Evolutionary conservation across 192 early-diverging fungal species (phyloP).

Genomic region (Umbelopsis ramanniana): DNA sequence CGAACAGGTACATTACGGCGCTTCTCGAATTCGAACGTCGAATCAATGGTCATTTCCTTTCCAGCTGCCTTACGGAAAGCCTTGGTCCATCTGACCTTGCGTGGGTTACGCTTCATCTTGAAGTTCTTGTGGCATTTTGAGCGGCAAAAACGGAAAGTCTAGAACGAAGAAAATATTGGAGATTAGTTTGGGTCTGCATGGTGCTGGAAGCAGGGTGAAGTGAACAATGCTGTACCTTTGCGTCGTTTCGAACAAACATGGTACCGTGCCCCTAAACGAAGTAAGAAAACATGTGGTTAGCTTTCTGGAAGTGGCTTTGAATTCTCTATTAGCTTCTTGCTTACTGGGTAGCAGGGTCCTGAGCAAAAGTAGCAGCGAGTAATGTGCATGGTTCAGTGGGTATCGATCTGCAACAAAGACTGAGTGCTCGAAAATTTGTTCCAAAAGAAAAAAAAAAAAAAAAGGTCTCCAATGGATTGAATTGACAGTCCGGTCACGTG

Average conservation of each 20-base stretch:
- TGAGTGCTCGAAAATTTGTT: not conserved
- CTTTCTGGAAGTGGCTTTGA: not conserved
- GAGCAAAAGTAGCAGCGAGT: slow-evolving; percentile 99
- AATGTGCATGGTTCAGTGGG: slow-evolving; percentile 74
- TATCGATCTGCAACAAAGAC: slow-evolving; percentile 25
- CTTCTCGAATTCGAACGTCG: slow-evolving; percentile 98
- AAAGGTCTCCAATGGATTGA: not conserved
- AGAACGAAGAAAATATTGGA: slow-evolving; percentile 20
- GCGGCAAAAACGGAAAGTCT: slow-evolving; percentile 94
- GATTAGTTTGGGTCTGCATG: not conserved
- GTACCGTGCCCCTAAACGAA: slow-evolving; percentile 81
- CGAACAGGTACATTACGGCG: slow-evolving; percentile 96
- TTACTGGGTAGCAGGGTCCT: slow-evolving; percentile 85
- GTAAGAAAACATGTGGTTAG: not conserved
- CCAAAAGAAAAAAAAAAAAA: slow-evolving; percentile 15
- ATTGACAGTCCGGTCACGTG: slow-evolving; percentile 14
- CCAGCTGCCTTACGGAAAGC: slow-evolving; percentile 98
- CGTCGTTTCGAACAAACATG: slow-evolving; percentile 98
- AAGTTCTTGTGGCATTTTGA: slow-evolving; percentile 99
- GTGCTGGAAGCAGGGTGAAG: not conserved
- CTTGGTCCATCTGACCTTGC: slow-evolving; percentile 99
- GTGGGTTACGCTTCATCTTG: slow-evolving; percentile 99
- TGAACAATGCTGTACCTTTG: slow-evolving; percentile 67
- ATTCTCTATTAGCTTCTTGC: not conserved
- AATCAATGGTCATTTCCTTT: slow-evolving; percentile 99